phyloP scores from a whole-genome alignment of 805 yeast genomes.

The Cyberlindnera galapagoensis region DNA sequence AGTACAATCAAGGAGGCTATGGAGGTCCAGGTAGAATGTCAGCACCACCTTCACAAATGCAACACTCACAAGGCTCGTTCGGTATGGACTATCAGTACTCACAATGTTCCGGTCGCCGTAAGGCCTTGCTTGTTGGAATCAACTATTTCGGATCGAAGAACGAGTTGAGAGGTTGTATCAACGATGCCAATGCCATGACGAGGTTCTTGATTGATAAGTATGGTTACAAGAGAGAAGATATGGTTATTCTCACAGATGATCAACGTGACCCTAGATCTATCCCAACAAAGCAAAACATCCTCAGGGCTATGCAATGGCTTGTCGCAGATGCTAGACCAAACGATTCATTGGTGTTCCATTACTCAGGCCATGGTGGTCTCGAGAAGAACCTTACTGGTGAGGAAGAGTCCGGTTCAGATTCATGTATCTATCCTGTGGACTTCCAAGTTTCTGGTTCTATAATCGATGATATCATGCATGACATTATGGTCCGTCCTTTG shows the following conservation, averaged over 20 bases:
- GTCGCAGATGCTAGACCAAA: slow-evolving; percentile 53
- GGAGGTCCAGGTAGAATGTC: slow-evolving; percentile 12
- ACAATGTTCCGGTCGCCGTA: slow-evolving; percentile 52
- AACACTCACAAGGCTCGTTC: slow-evolving; percentile 15
- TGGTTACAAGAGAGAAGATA: slow-evolving; percentile 27
- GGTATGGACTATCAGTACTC: slow-evolving; percentile 37
- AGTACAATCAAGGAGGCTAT: slow-evolving; percentile 3
- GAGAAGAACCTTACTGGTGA: slow-evolving; percentile 54
- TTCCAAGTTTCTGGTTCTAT: slow-evolving; percentile 56
- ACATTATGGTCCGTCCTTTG: slow-evolving; percentile 52
- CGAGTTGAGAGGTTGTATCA: slow-evolving; percentile 61
- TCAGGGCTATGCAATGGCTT: slow-evolving; percentile 69
- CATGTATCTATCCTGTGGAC: slow-evolving; percentile 57
- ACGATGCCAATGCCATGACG: slow-evolving; percentile 50
- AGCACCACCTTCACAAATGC: slow-evolving; percentile 17
- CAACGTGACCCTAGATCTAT: slow-evolving; percentile 26
- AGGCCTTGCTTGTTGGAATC: slow-evolving; percentile 64
- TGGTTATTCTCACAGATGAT: slow-evolving; percentile 46
- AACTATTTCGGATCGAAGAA: slow-evolving; percentile 56
- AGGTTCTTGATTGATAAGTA: slow-evolving; percentile 25
- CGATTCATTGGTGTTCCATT: slow-evolving; percentile 66
- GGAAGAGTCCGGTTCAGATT: slow-evolving; percentile 59
- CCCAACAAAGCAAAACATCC: slow-evolving; percentile 62
- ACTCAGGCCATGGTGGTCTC: slow-evolving; percentile 72
- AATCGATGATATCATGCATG: slow-evolving; percentile 61